Evolutionary conservation across 2,329 filamentous ascomycete genomes (phyloP), one percentile per base, ranked within the genome.

Genomic region (Penicillium frequentans): DNA sequence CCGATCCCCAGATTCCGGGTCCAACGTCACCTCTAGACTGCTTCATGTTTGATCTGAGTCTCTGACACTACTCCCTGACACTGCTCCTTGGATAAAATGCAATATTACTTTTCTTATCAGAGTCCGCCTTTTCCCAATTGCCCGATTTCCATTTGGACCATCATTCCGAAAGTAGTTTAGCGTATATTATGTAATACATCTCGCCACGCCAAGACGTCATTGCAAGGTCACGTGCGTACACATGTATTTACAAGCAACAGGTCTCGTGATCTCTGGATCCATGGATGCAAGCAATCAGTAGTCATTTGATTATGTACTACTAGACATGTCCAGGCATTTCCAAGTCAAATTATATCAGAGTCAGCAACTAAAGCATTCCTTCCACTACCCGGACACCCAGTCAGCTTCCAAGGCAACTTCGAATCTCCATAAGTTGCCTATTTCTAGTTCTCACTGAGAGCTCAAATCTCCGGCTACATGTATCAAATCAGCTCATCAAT

Each of bases 11-110:
- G 43, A 31, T 24, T 27, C n/a, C 3, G 19, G 11, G 27, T 37
- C 26, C 49, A 52, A 52, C 49, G 49, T 52, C 49, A 52, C 49
- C n/a, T 51, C 49, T 51, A 31, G 16, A 13, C 29, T 31, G 11
- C 0, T 13, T 31, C 29, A 6, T 14, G 3, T 0, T 14, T 14
- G 0, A 13, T 31, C 1, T 14, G 29, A 5, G 10, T 31, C 11
- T 21, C 19, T 42, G 7, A 2, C 6, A 5, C 19, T 19, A 23
- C 10, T 42, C 19, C 5, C 3, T 14, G 19, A 21, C 2, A 42
- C 19, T 42, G 19, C 39, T 13, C n/a, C 13, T 19, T 3, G n/a
- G 5, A 13, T 31, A 2, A 23, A 42, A 13, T 42, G 19, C 19
- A 42, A 4, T 4, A 23, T 14, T 23, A 3, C 24, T 10, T 6